These are phyloP conservation scores for Adansonia grandidieri DNA, from an alignment of 441 rosid species.

Conservation along the genomic window DNA sequence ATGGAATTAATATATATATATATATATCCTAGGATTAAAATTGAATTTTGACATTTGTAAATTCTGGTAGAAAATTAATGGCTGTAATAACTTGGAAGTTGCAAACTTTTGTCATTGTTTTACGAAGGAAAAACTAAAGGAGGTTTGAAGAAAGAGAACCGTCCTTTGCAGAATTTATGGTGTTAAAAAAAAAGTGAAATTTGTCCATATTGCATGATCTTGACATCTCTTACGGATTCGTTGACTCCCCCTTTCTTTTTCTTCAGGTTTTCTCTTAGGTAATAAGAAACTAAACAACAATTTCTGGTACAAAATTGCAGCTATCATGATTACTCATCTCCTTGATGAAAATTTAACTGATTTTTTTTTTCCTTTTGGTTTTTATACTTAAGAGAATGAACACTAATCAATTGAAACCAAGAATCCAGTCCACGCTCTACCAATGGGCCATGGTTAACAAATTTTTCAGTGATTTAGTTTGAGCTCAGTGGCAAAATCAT, in stretches of 20 bases:
- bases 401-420: neutral
- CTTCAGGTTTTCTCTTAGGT: neutral
- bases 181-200: neutral
- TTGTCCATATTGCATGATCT: slow-evolving; percentile 9
- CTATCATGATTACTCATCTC: neutral
- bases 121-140: neutral
- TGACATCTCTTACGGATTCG: neutral
- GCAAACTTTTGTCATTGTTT: neutral
- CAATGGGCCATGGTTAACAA: no score
- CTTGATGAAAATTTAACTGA: neutral
- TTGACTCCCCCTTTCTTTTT: neutral
- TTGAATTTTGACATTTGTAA: neutral
- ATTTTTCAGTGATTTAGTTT: neutral
- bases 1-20: no score
- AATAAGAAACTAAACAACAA: neutral
- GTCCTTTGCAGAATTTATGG: neutral
- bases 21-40: neutral
- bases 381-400: neutral
- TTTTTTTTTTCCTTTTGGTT: no score
- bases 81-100: neutral
- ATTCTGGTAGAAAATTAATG: neutral
- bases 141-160: neutral
- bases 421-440: neutral
- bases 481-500: neutral
- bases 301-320: neutral